phyloP scores from a whole-genome alignment of 495 filamentous ascomycete species.

The Penicillium coprophilum region DNA sequence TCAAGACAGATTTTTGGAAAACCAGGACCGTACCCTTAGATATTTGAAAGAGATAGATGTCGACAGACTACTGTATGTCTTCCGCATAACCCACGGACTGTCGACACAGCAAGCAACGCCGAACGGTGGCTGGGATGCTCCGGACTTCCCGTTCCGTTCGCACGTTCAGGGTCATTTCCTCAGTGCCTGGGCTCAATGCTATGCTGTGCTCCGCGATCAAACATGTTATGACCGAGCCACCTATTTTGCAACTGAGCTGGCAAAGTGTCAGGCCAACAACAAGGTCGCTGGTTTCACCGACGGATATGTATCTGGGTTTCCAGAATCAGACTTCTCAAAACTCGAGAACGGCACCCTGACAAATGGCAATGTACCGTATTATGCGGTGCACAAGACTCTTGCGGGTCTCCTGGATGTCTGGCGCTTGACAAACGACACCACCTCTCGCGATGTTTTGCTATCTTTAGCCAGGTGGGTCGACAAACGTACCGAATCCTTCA shows the following conservation, averaged over 20 bases:
- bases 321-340: not conserved
- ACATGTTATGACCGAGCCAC: slow-evolving; percentile 1
- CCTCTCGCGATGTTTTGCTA: not conserved
- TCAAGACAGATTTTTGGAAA: slow-evolving; percentile 2
- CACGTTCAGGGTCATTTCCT: slow-evolving; percentile 4
- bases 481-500: not conserved
- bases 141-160: slow-evolving; percentile 3
- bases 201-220: slow-evolving; percentile 2
- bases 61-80: slow-evolving; percentile 3
- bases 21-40: not conserved
- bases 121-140: slow-evolving; percentile 4
- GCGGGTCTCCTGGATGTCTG: not conserved
- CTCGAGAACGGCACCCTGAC: not conserved
- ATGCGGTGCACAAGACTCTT: slow-evolving; percentile 1
- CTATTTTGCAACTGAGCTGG: not conserved
- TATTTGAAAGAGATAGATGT: slow-evolving; percentile 4
- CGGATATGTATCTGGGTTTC: slow-evolving; percentile 3
- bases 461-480: slow-evolving; percentile 1
- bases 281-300: not conserved
- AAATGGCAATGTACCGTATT: slow-evolving; percentile 1
- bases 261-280: slow-evolving; percentile 1
- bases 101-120: slow-evolving; percentile 1
- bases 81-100: not conserved
- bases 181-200: slow-evolving; percentile 5
- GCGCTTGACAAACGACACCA: slow-evolving; percentile 1